Evolutionary conservation across 2,329 filamentous ascomycete genomes (phyloP).

Genomic region (Aspergillus tubingensis): DNA sequence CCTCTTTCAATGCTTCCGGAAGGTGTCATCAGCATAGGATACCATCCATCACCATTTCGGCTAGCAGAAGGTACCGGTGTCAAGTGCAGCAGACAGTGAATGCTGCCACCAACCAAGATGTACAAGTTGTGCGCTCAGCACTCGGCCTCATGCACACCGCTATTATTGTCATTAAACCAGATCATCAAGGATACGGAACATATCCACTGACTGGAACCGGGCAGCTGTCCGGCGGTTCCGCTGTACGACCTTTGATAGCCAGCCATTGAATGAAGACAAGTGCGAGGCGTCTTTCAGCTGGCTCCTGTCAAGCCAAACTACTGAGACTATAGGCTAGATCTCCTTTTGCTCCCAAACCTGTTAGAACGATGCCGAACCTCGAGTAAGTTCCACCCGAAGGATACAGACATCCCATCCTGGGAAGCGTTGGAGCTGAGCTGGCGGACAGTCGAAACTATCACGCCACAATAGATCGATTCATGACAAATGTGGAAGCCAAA

Average conservation of each 20-base stretch:
- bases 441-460: not conserved
- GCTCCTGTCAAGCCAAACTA: not conserved
- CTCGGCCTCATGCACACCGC: constrained; percentile 19
- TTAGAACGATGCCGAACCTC: not conserved
- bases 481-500: not conserved
- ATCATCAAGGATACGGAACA: not conserved
- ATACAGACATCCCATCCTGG: not conserved
- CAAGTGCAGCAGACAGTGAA: not conserved
- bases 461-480: not conserved
- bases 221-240: constrained; percentile 1
- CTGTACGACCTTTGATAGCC: constrained; percentile 1
- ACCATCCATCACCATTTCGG: not conserved
- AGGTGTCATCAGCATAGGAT: not conserved
- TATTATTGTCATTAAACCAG: not conserved
- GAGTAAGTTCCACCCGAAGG: not conserved
- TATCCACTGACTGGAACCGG: not conserved
- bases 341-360: not conserved
- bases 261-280: not conserved
- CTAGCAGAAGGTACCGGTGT: not conserved
- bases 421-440: not conserved
- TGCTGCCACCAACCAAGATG: constrained; percentile 3
- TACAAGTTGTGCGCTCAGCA: constrained; percentile 9
- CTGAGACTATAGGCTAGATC: not conserved
- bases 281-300: not conserved
- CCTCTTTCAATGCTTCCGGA: not conserved